Percentiles rank a stretch among this genome's conserved stretches.
These are phyloP conservation scores for Elongisporangium undulatum DNA, from an alignment of 352 stramenopile species.

Conservation along the genomic window DNA sequence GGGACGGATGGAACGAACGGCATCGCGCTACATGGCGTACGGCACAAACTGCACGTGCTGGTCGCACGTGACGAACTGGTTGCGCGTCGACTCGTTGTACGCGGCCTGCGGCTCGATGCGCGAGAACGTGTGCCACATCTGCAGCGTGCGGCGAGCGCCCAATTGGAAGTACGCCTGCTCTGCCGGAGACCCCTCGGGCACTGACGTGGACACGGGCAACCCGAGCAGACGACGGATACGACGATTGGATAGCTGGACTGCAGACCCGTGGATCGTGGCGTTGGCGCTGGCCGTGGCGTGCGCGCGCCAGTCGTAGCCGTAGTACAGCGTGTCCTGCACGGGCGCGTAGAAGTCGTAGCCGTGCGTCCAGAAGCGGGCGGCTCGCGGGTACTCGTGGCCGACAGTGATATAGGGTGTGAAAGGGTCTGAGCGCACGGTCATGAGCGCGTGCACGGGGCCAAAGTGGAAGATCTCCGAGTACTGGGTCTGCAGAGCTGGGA, in stretches of 20 bases:
- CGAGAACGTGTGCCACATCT: conserved; percentile 62
- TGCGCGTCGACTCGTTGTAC: conserved; percentile 83
- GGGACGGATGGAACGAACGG: neutral
- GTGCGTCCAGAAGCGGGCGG: conserved; percentile 80
- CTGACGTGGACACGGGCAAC: conserved; percentile 29
- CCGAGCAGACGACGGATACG: conserved; percentile 64
- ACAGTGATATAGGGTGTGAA: conserved; percentile 52
- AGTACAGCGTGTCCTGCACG: conserved; percentile 55
- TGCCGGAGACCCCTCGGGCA: conserved; percentile 20
- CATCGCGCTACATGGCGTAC: conserved; percentile 20
- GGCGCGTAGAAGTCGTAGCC: conserved; percentile 87
- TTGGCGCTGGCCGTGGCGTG: conserved; percentile 16
- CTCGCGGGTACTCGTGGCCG: conserved; percentile 72
- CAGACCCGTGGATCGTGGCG: conserved; percentile 4
- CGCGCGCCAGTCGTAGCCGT: conserved; percentile 50
- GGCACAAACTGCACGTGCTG: conserved; percentile 53
- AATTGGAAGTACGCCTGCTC: conserved; percentile 40
- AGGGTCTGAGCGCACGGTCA: conserved; percentile 71
- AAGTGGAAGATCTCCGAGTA: conserved; percentile 87
- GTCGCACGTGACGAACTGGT: conserved; percentile 75
- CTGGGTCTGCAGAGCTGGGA: conserved; percentile 65
- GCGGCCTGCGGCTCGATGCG: conserved; percentile 43
- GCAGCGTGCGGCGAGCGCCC: conserved; percentile 41
- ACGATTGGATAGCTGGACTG: conserved; percentile 27
- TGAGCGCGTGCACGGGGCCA: conserved; percentile 43